Evolutionary conservation across 2,329 filamentous ascomycete genomes (phyloP).

Genomic region (Colletotrichum orbiculare): DNA sequence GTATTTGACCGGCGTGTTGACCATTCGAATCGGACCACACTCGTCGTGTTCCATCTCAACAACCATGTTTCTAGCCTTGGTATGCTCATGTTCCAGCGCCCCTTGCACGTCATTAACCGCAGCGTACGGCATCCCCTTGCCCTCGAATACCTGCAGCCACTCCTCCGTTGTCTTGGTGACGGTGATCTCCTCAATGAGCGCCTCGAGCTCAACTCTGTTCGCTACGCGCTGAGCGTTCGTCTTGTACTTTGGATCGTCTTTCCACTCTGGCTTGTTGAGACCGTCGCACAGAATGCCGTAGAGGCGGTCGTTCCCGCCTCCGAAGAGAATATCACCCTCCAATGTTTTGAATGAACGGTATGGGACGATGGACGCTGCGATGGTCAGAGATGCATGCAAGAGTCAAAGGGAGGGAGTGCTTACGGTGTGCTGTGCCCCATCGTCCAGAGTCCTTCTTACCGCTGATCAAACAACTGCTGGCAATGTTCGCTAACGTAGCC

Average conservation of each 20-base stretch:
- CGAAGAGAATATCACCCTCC: slow-evolving; percentile 77
- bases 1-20: slow-evolving; percentile 96
- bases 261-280: slow-evolving; percentile 69
- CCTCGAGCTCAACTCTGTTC: slow-evolving; percentile 82
- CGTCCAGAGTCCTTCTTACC: slow-evolving; percentile 87
- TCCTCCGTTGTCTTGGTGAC: slow-evolving; percentile 82
- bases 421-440: slow-evolving; percentile 97
- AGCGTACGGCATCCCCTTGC: slow-evolving; percentile 90
- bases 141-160: slow-evolving; percentile 88
- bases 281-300: slow-evolving; percentile 73
- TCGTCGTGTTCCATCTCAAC: slow-evolving; percentile 83
- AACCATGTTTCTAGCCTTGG: slow-evolving; percentile 88
- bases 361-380: slow-evolving; percentile 89
- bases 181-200: slow-evolving; percentile 81
- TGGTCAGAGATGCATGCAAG: too few species aligned
- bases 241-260: slow-evolving; percentile 66
- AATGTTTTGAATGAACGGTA: slow-evolving; percentile 86
- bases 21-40: slow-evolving; percentile 88
- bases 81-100: slow-evolving; percentile 87
- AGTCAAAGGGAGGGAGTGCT: slow-evolving; percentile 41
- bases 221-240: slow-evolving; percentile 73
- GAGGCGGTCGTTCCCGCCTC: slow-evolving; percentile 78
- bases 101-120: slow-evolving; percentile 93
- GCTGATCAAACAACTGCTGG: slow-evolving; percentile 89
- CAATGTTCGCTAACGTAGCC: slow-evolving; percentile 93